Conservation (phyloP, 805 yeast species). For the Kodamaea hsintzibuensis region DNA sequence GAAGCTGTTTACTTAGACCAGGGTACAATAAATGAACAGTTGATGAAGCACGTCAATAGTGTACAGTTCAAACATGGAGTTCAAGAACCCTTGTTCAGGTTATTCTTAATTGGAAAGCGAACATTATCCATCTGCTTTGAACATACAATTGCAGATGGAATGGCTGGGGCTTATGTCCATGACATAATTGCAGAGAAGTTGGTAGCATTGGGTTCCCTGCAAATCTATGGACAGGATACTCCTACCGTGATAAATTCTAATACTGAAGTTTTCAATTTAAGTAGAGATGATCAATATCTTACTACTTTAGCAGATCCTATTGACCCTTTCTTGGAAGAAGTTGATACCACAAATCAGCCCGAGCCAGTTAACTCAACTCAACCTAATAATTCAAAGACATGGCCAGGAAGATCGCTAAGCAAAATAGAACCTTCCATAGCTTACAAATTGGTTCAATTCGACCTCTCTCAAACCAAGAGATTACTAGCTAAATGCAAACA, state of each 20-base stretch:
- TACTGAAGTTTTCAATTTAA: conserved; percentile 22
- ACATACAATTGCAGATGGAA: conserved; percentile 42
- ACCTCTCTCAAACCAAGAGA: conserved; percentile 22
- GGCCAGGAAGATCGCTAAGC: conserved; percentile 34
- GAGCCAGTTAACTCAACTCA: conserved; percentile 22
- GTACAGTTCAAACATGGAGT: conserved; percentile 22
- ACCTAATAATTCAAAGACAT: conserved; percentile 15
- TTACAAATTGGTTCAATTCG: conserved; percentile 29
- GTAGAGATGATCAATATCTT: conserved; percentile 20
- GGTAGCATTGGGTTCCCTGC: conserved; percentile 9
- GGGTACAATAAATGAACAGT: conserved; percentile 26
- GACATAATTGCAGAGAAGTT: conserved; percentile 33
- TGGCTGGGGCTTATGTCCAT: conserved; percentile 35
- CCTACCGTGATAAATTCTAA: neutral
- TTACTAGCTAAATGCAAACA: conserved; percentile 30
- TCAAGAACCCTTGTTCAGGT: conserved; percentile 30
- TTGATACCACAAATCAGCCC: conserved; percentile 20
- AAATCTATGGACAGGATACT: too few species aligned
- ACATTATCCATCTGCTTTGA: conserved; percentile 29
- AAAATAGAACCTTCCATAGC: conserved; percentile 19
- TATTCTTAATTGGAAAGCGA: conserved; percentile 23
- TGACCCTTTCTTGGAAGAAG: conserved; percentile 30
- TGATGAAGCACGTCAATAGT: conserved; percentile 25
- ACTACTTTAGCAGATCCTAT: conserved; percentile 36
- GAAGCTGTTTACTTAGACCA: conserved; percentile 13